Percentiles rank a stretch among this genome's conserved stretches.
Evolutionary conservation across 306 rosid genomes (phyloP).

Genomic region (Vigna unguiculata): DNA sequence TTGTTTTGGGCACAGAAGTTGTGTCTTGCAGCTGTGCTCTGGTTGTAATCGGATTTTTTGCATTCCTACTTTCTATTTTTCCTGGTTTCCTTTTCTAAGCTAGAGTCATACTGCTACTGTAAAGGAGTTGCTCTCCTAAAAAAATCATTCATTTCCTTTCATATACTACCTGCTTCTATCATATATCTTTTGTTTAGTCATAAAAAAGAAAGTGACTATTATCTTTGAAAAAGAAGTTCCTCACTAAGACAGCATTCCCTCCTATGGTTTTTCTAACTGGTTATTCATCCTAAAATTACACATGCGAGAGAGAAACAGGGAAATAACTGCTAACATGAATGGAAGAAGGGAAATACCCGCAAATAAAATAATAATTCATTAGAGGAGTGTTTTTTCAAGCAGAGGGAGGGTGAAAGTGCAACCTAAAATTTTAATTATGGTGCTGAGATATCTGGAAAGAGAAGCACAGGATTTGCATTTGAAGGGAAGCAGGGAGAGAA

Average conservation of each 20-base stretch:
- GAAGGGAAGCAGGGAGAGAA: neutral
- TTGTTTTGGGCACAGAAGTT: too few species aligned
- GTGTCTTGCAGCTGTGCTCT: too few species aligned
- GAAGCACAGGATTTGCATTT: neutral
- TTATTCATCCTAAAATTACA: neutral
- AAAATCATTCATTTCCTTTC: neutral
- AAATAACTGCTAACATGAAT: neutral
- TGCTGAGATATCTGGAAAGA: neutral
- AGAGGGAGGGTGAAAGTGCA: neutral
- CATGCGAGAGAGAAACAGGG: neutral
- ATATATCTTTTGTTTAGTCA: neutral
- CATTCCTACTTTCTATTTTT: too few species aligned
- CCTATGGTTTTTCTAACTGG: neutral
- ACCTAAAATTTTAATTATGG: neutral
- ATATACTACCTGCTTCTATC: neutral
- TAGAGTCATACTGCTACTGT: neutral
- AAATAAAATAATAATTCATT: neutral
- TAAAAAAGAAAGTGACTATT: neutral
- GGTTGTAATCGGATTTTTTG: too few species aligned
- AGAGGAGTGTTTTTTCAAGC: neutral
- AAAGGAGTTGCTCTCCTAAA: neutral
- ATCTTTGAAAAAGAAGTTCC: neutral
- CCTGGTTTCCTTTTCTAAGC: neutral
- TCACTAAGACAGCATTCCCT: constrained; percentile 5
- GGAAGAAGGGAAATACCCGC: neutral